Conservation (phyloP, 2,329 filamentous ascomycete genomes). For the Sarocladium strictum region DNA sequence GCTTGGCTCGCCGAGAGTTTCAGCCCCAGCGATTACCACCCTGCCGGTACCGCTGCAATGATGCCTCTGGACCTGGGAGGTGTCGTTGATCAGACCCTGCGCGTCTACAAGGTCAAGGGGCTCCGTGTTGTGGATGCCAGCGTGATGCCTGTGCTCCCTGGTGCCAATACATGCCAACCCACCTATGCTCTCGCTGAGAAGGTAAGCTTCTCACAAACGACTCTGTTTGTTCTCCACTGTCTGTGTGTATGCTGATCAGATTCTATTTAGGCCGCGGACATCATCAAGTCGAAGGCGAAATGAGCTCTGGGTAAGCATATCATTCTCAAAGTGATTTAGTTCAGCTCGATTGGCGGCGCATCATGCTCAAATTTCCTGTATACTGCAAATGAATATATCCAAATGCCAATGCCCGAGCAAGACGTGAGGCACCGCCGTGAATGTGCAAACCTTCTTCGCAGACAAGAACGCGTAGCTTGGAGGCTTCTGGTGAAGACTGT, state of each 20-base stretch:
- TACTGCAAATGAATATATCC: too few species aligned
- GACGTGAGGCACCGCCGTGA: too few species aligned
- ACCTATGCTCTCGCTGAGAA: conserved; percentile 25
- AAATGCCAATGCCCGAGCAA: too few species aligned
- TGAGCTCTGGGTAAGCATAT: background rate
- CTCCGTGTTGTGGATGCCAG: conserved; percentile 31
- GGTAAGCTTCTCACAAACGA: conserved; percentile 16
- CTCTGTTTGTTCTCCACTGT: background rate
- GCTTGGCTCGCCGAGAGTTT: conserved; percentile 11
- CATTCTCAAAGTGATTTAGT: background rate
- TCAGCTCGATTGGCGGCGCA: too few species aligned
- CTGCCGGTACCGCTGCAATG: conserved; percentile 26
- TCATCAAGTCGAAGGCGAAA: conserved; percentile 1
- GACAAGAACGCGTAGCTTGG: too few species aligned
- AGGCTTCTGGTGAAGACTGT: too few species aligned
- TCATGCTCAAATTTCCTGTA: too few species aligned
- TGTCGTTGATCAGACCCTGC: conserved; percentile 26
- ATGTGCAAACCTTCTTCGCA: too few species aligned
- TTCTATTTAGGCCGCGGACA: background rate
- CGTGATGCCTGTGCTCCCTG: conserved; percentile 26
- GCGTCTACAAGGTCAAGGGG: conserved; percentile 26
- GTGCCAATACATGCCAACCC: conserved; percentile 24
- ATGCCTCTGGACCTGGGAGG: conserved; percentile 25
- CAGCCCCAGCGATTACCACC: conserved; percentile 18
- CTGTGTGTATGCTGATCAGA: too few species aligned